Evolutionary conservation across 805 yeast genomes (phyloP).

Genomic region (Spathaspora hagerdaliae): DNA sequence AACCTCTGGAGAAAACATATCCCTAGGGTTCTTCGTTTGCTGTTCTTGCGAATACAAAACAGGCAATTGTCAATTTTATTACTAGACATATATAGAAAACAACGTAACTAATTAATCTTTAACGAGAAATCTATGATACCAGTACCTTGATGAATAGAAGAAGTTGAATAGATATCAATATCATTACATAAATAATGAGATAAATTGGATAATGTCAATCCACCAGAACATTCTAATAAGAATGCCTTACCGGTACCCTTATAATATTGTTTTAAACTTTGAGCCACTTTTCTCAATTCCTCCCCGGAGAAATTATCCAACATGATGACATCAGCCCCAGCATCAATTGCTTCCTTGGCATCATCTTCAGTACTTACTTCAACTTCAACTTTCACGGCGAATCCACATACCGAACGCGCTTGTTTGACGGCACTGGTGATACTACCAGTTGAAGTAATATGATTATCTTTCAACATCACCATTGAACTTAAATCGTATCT

Average conservation of each 20-base stretch:
- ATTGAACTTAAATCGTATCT: constrained; percentile 86
- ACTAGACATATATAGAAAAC: no score
- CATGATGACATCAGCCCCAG: constrained; percentile 97
- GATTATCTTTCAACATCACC: constrained; percentile 97
- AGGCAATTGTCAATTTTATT: background rate
- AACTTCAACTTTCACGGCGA: constrained; percentile 86
- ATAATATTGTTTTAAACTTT: constrained; percentile 56
- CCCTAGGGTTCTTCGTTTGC: no score
- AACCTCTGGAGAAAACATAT: no score
- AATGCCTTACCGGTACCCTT: constrained; percentile 43
- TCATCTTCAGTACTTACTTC: constrained; percentile 83
- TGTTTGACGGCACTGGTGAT: constrained; percentile 75
- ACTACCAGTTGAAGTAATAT: constrained; percentile 88
- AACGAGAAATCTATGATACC: constrained; percentile 79
- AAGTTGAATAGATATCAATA: constrained; percentile 86
- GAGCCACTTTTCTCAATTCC: constrained; percentile 62
- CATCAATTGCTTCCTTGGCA: constrained; percentile 87
- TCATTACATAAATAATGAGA: constrained; percentile 64
- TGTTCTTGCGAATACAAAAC: no score
- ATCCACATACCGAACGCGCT: constrained; percentile 83
- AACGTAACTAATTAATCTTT: constrained; percentile 45
- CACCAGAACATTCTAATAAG: constrained; percentile 88
- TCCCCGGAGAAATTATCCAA: constrained; percentile 79
- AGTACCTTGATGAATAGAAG: constrained; percentile 90
- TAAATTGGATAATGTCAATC: constrained; percentile 69